A percentile compares a stretch with the other conserved stretches of the same genome.
phyloP scores from a whole-genome alignment of 2,329 filamentous ascomycete species.

The Ophiostoma quercus region DNA sequence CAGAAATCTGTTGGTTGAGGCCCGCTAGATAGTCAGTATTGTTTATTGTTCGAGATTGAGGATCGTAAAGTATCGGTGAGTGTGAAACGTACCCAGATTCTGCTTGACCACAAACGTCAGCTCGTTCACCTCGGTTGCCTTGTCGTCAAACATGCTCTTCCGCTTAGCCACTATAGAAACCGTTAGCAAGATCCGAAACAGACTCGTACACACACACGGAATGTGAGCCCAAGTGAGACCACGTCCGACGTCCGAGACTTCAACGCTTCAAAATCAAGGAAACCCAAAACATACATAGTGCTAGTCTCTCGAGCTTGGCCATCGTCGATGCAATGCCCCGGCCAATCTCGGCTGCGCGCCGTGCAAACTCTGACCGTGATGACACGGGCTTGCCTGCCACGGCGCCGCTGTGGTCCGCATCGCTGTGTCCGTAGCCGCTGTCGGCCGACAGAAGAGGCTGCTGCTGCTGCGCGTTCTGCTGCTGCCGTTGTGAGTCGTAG shows the following conservation, averaged over 20 bases:
- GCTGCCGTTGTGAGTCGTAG: constrained; percentile 12
- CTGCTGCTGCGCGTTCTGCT: constrained; percentile 22
- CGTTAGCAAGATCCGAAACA: constrained; percentile 4
- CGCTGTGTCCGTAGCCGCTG: constrained; percentile 14
- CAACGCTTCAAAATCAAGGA: constrained; percentile 23
- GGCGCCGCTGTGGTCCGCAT: constrained; percentile 56
- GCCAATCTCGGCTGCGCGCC: constrained; percentile 85
- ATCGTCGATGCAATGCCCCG: constrained; percentile 87
- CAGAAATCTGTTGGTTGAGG: constrained; percentile 78
- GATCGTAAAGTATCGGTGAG: not conserved
- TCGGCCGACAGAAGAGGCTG: constrained; percentile 54
- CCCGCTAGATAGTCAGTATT: constrained; percentile 33
- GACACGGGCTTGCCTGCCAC: constrained; percentile 46
- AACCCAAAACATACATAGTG: constrained; percentile 54
- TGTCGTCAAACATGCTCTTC: constrained; percentile 95
- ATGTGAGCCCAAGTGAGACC: not conserved
- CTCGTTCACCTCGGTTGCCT: constrained; percentile 93
- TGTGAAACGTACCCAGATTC: constrained; percentile 24
- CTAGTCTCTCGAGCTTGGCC: constrained; percentile 89
- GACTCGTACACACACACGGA: not conserved
- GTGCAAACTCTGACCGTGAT: constrained; percentile 73
- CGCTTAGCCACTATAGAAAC: constrained; percentile 66
- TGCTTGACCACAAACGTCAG: constrained; percentile 68
- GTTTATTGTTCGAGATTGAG: not conserved
- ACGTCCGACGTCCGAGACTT: not conserved